Conservation (phyloP, 495 filamentous ascomycete genomes). For the Neurospora africana region DNA sequence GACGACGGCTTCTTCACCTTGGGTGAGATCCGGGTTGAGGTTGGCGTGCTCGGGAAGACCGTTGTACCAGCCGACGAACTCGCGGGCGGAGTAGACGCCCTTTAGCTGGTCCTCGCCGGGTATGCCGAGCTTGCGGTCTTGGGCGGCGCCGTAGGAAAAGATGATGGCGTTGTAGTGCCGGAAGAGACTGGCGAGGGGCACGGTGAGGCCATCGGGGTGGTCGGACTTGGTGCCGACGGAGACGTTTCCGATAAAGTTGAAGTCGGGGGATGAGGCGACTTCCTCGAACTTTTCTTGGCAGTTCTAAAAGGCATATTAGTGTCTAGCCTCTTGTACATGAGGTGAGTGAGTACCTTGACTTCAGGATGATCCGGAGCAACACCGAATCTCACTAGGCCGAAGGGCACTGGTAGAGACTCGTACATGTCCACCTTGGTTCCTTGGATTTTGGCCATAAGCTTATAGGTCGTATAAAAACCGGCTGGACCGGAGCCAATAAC, state of each 20-base stretch:
- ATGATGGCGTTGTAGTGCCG: conserved; percentile 87
- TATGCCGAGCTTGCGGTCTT: conserved; percentile 68
- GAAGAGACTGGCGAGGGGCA: conserved; percentile 58
- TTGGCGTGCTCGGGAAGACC: conserved; percentile 75
- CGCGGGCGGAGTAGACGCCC: conserved; percentile 78
- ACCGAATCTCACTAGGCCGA: conserved; percentile 82
- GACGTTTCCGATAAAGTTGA: conserved; percentile 88
- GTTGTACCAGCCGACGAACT: conserved; percentile 98
- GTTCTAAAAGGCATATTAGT: conserved; percentile 45
- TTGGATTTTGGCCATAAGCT: conserved; percentile 62
- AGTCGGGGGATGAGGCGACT: conserved; percentile 67
- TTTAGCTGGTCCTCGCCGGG: conserved; percentile 62
- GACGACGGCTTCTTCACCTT: conserved; percentile 75
- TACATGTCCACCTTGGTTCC: conserved; percentile 87
- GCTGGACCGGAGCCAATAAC: conserved; percentile 92
- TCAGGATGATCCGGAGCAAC: conserved; percentile 97
- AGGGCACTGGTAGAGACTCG: conserved; percentile 84
- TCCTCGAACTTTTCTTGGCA: conserved; percentile 89
- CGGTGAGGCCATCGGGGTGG: conserved; percentile 34
- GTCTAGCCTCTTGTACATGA: neutral
- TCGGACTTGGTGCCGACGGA: conserved; percentile 52
- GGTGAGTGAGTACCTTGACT: conserved; percentile 62
- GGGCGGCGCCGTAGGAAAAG: conserved; percentile 84
- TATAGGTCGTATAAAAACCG: conserved; percentile 87
- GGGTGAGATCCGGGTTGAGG: conserved; percentile 64